phyloP scores from a whole-genome alignment of 306 rosid genomes.

The Medicago lupulina region DNA sequence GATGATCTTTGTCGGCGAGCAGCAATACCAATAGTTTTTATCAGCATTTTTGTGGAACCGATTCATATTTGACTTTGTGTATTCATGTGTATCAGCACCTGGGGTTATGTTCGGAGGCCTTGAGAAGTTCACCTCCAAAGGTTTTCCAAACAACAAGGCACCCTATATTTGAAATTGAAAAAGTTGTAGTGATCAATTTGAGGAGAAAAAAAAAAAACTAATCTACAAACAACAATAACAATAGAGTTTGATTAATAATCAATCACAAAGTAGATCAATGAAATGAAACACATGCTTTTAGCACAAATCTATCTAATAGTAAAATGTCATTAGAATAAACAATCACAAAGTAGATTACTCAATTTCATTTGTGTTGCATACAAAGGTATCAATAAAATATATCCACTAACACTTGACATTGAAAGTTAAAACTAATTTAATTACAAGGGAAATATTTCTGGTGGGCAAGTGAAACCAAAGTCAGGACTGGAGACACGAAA shows the following conservation, averaged over 20 bases:
- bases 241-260: too few species aligned
- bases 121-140: slow-evolving; percentile 92
- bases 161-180: slow-evolving; percentile 60
- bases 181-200: not conserved
- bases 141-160: slow-evolving; percentile 83
- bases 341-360: too few species aligned
- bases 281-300: slow-evolving; percentile 1
- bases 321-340: too few species aligned
- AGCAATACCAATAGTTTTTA: slow-evolving; percentile 97
- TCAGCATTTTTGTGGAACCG: slow-evolving; percentile 99
- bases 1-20: slow-evolving; percentile 94
- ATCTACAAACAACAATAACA: slow-evolving; percentile 10
- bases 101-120: slow-evolving; percentile 89
- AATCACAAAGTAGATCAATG: too few species aligned
- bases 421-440: too few species aligned
- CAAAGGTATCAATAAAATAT: too few species aligned
- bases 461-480: too few species aligned
- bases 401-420: too few species aligned
- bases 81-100: slow-evolving; percentile 93
- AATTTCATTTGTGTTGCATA: too few species aligned
- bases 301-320: too few species aligned
- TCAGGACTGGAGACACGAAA: too few species aligned
- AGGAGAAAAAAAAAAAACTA: not conserved
- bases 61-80: slow-evolving; percentile 83
- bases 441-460: too few species aligned